Percentiles rank a stretch among this genome's conserved stretches.
Evolutionary conservation across 192 early-diverging fungal genomes (phyloP).

Genomic region (Backusella sp.): DNA sequence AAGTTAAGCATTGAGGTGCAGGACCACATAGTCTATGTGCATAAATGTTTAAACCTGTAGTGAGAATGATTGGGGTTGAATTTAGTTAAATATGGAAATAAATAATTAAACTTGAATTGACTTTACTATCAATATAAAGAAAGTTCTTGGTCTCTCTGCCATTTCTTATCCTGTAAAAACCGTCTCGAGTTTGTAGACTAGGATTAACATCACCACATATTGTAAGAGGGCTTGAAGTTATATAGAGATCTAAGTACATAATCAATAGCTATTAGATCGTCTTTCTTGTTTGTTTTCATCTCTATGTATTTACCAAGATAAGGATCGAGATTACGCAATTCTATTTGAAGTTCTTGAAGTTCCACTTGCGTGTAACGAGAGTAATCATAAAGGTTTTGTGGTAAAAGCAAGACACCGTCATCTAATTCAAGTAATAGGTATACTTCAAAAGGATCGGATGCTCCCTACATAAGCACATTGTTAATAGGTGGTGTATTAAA

Average conservation of each 20-base stretch:
- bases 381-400: slow-evolving; percentile 59
- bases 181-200: slow-evolving; percentile 23
- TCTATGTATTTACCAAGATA: slow-evolving; percentile 53
- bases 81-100: background rate
- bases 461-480: background rate
- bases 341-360: slow-evolving; percentile 65
- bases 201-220: slow-evolving; percentile 41
- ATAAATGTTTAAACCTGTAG: slow-evolving; percentile 50
- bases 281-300: background rate
- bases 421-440: slow-evolving; percentile 47
- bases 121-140: slow-evolving; percentile 52
- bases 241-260: slow-evolving; percentile 45
- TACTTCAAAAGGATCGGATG: slow-evolving; percentile 55
- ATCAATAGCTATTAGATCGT: background rate
- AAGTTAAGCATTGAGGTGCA: slow-evolving; percentile 58
- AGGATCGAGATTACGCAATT: slow-evolving; percentile 58
- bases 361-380: slow-evolving; percentile 52
- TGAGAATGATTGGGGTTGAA: background rate
- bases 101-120: background rate
- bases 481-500: background rate
- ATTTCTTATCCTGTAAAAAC: slow-evolving; percentile 25
- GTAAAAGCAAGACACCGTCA: slow-evolving; percentile 50
- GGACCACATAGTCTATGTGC: slow-evolving; percentile 73
- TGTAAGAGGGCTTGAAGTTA: slow-evolving; percentile 54
- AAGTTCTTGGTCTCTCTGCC: slow-evolving; percentile 43